Evolutionary conservation across 2,329 filamentous ascomycete genomes (phyloP).

Genomic region (Talaromyces sp.): DNA sequence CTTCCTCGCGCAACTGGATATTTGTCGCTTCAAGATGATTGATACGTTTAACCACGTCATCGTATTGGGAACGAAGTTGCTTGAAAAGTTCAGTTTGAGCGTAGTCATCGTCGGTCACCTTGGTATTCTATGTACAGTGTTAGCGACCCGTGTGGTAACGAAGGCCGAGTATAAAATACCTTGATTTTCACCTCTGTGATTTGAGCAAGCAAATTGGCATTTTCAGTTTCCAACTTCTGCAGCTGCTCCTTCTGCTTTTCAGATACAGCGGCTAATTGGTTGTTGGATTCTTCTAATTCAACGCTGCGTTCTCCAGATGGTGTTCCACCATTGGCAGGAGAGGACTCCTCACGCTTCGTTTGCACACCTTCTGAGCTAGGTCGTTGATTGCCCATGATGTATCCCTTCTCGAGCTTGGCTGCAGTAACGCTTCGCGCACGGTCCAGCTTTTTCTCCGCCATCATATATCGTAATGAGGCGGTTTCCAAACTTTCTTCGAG

Average conservation of each 20-base stretch:
- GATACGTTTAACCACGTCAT: conserved; percentile 87
- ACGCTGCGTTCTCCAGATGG: conserved; percentile 60
- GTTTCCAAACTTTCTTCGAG: conserved; percentile 84
- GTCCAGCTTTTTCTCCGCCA: conserved; percentile 93
- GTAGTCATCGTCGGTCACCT: conserved; percentile 88
- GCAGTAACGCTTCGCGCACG: conserved; percentile 85
- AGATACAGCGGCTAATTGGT: conserved; percentile 74
- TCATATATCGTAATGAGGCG: conserved; percentile 87
- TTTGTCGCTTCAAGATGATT: conserved; percentile 92
- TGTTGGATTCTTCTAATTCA: conserved; percentile 74
- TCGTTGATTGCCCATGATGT: conserved; percentile 67
- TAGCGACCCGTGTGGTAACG: conserved; percentile 3
- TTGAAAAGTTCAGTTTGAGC: conserved; percentile 93
- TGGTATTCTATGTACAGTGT: conserved; percentile 57
- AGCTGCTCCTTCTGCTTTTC: conserved; percentile 88
- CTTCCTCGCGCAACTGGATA: conserved; percentile 79
- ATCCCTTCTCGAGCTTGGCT: conserved; percentile 88
- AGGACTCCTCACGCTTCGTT: conserved; percentile 54
- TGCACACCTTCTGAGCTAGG: conserved; percentile 52
- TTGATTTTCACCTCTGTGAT: conserved; percentile 71
- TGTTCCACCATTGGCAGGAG: conserved; percentile 57
- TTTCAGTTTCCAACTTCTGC: conserved; percentile 75
- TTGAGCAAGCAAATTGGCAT: conserved; percentile 73
- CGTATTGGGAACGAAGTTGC: conserved; percentile 82
- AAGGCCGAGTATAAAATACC: conserved; percentile 30